Percentiles rank a stretch among this genome's conserved stretches.
Conservation (phyloP, 108 stramenopile species). For the Fragilaria crotonensis region DNA sequence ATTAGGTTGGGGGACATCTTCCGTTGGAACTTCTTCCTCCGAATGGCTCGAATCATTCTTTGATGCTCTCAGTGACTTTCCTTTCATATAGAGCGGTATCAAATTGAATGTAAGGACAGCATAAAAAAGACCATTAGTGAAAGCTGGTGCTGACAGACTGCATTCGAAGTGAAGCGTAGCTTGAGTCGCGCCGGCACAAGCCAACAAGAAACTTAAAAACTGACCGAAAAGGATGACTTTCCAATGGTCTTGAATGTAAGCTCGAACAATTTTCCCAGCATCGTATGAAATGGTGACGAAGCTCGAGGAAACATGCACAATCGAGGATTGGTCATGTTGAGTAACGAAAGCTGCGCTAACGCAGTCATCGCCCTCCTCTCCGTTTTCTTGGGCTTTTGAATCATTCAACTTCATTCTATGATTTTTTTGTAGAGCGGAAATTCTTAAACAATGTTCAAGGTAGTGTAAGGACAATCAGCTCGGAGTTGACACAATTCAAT, state of each 20-base stretch:
- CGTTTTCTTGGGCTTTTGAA: neutral
- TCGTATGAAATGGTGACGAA: neutral
- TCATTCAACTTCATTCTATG: too few relatives aligned
- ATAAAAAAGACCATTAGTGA: conserved; percentile 1
- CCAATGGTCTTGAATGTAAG: neutral
- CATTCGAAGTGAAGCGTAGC: conserved; percentile 6
- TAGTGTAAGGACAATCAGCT: too few relatives aligned
- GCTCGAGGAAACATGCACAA: neutral
- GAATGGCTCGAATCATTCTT: neutral
- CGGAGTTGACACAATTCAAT: too few relatives aligned
- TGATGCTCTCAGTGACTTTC: neutral
- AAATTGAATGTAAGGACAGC: neutral
- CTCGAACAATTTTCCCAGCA: neutral
- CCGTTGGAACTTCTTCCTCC: conserved; percentile 20
- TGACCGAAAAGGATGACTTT: conserved; percentile 3
- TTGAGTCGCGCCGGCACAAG: conserved; percentile 2
- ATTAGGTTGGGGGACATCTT: conserved; percentile 7
- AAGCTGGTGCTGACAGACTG: conserved; percentile 4
- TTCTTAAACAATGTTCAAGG: too few relatives aligned
- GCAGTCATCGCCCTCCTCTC: neutral
- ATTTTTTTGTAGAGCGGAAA: too few relatives aligned
- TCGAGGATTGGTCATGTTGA: neutral
- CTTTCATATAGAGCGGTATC: neutral
- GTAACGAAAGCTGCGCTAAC: neutral
- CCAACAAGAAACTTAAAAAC: conserved; percentile 4